Evolutionary conservation across 345 rosid species (phyloP), one percentile per base, ranked within the genome.

Genomic region (Moringa oleifera): DNA sequence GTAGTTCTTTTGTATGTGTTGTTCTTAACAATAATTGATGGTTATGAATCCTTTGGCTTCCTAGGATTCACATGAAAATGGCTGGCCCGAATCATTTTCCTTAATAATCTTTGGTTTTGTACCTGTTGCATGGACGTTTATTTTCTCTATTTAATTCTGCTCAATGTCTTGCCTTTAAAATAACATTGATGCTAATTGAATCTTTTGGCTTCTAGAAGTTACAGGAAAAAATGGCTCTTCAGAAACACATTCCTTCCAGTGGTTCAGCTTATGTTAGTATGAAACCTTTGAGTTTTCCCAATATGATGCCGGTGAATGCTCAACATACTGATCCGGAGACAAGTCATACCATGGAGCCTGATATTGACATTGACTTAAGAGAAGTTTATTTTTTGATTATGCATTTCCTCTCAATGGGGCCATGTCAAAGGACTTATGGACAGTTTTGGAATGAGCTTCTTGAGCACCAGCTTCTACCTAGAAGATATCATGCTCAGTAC

Each of bases 401-500:
- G 83, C 97, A 89, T 77, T 95, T 95, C 70, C 89, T 95, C 63
- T 89, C 96, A 28, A 67, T 80, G 68, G 94, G 99, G 25, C 99
- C 97, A 25, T 95, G 99, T 69, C 89, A 84, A 37, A 78, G 78
- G 71, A 89, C 96, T 50, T 87, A 25, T 78, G 81, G 74, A 52
- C 91, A 81, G 62, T 70, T 91, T 68, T 85, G 78, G 88, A 83
- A 85, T 73, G 99, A 95, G 75, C 87, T 95, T 67, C 80, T 87
- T 62, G 96, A 91, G 56, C 85, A 89, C 68, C 90, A 91, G 73
- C 90, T 91, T 72, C 77, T 89, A 65, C 99, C 99, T 20, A 78
- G 96, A 82, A 89, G 97, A 76, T 95, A 84, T 71, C 97, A 91
- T 83, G 89, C 96, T 64, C 85, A 93, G 95, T 91, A 89, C 81